Base-by-base conservation (phyloP, 2,329 filamentous ascomycete species). In the Botrytis squamosa region DNA sequence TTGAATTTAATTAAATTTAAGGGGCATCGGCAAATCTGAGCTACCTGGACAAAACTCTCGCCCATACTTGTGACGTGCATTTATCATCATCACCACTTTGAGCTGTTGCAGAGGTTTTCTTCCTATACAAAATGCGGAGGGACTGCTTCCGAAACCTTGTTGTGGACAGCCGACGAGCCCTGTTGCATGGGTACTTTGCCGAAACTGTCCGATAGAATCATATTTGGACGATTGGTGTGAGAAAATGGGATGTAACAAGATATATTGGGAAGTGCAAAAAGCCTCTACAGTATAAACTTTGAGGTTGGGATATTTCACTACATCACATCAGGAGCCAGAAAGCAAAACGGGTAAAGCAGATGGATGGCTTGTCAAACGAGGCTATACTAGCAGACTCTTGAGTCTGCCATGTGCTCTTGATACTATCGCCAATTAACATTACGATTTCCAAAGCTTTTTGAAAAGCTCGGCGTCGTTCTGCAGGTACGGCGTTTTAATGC, bases 281-380 rank as follows among this genome's bases (percentile, higher is more conserved):
- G 25, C 66, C 16, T 57, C 22, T 9, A 8, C 6, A 6, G 14
- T 57, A 33, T 68, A 7, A 42, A 57, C n/a, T 14, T 42, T 40
- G 25, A 55, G 33, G 46, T 68, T 40, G 25, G 42, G 49, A 20
- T 20, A n/a, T 33, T 42, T 29, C 40, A 57, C 36, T 42, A 57
- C 49, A 29, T 68, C 65, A 42, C 36, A n/a, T 42, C 25, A 42
- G 49, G 36, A 42, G 20, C 9, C 25, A 33, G 49, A 16, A 68
- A 68, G 18, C 49, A 68, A 57, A 68, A n/a, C 36, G 65, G 36
- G 49, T 68, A 57, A 57, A 68, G 49, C 25, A 57, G 14, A 29
- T 42, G 25, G 7, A 68, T 42, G 65, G 65, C 65, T 68, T 68
- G 25, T 42, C 36, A 22, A 67, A 42, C 25, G 12, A 55, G 49